A percentile compares a stretch with the other conserved stretches of the same genome.
Conservation (phyloP, 2,329 filamentous ascomycete genomes). For the Alternaria incomplexa region DNA sequence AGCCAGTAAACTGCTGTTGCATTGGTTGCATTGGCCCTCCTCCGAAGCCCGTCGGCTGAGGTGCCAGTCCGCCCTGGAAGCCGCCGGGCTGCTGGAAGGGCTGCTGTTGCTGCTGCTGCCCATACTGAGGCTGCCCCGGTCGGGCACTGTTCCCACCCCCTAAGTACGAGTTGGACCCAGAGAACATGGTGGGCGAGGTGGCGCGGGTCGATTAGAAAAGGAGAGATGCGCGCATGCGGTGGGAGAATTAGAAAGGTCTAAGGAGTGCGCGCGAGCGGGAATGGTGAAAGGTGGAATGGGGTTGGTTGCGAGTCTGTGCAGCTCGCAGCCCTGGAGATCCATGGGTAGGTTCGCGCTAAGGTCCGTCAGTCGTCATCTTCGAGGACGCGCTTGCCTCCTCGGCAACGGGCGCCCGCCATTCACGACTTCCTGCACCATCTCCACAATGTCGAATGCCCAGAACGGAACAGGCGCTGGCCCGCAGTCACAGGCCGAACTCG, state of each 20-base stretch:
- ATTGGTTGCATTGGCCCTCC: constrained; percentile 59
- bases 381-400: constrained; percentile 14
- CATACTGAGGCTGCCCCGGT: constrained; percentile 62
- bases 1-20: constrained; percentile 58
- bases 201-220: constrained; percentile 26
- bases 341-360: constrained; percentile 35
- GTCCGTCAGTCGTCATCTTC: constrained; percentile 37
- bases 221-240: constrained; percentile 30
- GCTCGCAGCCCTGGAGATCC: constrained; percentile 26
- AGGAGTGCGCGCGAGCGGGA: constrained; percentile 22
- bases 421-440: constrained; percentile 13
- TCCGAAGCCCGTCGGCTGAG: constrained; percentile 62
- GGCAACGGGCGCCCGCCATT: constrained; percentile 15
- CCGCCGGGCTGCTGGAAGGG: constrained; percentile 62
- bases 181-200: constrained; percentile 72
- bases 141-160: constrained; percentile 79
- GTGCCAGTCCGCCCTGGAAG: constrained; percentile 52
- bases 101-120: constrained; percentile 55
- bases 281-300: constrained; percentile 28
- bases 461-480: constrained; percentile 31
- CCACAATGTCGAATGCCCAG: constrained; percentile 40
- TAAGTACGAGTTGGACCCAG: constrained; percentile 83
- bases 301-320: constrained; percentile 30
- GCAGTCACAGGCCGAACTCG: constrained; percentile 43
- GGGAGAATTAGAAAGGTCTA: constrained; percentile 13